Base-by-base conservation (phyloP, 2,329 filamentous ascomycete genomes). In the Coniochaeta sp. region DNA sequence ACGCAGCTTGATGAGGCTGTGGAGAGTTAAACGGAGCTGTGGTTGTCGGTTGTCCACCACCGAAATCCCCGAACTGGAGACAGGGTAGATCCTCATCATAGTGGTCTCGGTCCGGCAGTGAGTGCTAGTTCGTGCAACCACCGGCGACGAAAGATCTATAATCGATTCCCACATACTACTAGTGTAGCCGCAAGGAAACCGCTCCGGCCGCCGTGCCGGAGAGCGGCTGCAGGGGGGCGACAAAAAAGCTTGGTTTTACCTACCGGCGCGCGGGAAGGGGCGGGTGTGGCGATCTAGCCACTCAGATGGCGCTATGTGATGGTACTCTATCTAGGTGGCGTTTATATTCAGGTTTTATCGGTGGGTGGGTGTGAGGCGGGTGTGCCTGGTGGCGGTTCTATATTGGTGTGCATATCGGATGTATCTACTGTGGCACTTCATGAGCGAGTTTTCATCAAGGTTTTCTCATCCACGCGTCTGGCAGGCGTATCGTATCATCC, bases 1-100 rank as follows among this genome's bases (percentile, higher is more conserved):
- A 61, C 63, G 1, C 60, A 64, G 31, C 53, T 59, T 18, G 56
- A 52, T 16, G 51, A 55, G 30, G 33, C 33, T 38, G 33, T 22
- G 6, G 22, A 38, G 22, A 49, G 48, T 52, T 38, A 52, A 31
- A 49, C 48, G 30, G 26, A 14, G 28, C 16, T 18, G 28, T 18
- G 22, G 22, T n/a, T n/a, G n/a, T n/a, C n/a, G n/a, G n/a, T n/a
- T 31, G 16, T 30, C 18, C 33, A 16, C n/a, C 12, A 32, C 33
- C 49, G 33, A 52, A 2, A 40, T 4, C 33, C 18, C 16, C 33
- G 28, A 3, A 46, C 50, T 50, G n/a, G 22, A 6, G n/a, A 24
- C 14, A n/a, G 12, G n/a, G n/a, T n/a, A n/a, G n/a, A n/a, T n/a
- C n/a, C n/a, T n/a, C n/a, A n/a, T n/a, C n/a, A 40, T 16, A 24